These are phyloP conservation scores for Leccinum arenicola DNA, from an alignment of 768 basidiomycete genomes.

Conservation along the genomic window DNA sequence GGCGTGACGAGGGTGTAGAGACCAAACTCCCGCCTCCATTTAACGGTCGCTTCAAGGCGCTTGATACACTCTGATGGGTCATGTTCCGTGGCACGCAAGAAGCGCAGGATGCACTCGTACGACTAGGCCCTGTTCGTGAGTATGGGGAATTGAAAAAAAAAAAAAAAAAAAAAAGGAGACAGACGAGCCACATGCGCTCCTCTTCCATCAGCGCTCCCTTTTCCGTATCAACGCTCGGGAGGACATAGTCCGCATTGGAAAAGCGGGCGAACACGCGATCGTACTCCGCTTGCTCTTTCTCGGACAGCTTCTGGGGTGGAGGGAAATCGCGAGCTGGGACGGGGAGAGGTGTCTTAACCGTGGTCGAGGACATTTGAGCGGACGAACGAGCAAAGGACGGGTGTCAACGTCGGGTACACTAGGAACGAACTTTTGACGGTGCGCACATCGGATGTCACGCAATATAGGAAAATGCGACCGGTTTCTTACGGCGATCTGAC, in stretches of 20 bases:
- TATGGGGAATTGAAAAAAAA: constrained; percentile 10
- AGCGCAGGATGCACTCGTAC: constrained; percentile 73
- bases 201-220: constrained; percentile 51
- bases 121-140: constrained; percentile 31
- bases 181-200: constrained; percentile 77
- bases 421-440: background rate
- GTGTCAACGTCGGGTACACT: background rate
- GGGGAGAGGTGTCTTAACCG: constrained; percentile 21
- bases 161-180: constrained; percentile 26
- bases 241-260: constrained; percentile 43
- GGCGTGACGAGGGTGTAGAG: constrained; percentile 61
- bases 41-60: constrained; percentile 67
- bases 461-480: background rate
- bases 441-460: background rate
- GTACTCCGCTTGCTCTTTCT: constrained; percentile 47
- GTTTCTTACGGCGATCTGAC: too few species aligned
- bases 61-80: constrained; percentile 51
- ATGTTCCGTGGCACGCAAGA: constrained; percentile 78
- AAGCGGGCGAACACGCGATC: constrained; percentile 58
- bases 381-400: background rate
- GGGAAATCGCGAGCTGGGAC: constrained; percentile 26
- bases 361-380: constrained; percentile 26
- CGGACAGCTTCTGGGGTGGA: constrained; percentile 38
- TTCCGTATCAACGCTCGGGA: constrained; percentile 44
- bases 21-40: constrained; percentile 80